Evolutionary conservation across 805 yeast species (phyloP), one percentile per base, ranked within the genome.

Genomic region (Saccharomycopsis malanga): DNA sequence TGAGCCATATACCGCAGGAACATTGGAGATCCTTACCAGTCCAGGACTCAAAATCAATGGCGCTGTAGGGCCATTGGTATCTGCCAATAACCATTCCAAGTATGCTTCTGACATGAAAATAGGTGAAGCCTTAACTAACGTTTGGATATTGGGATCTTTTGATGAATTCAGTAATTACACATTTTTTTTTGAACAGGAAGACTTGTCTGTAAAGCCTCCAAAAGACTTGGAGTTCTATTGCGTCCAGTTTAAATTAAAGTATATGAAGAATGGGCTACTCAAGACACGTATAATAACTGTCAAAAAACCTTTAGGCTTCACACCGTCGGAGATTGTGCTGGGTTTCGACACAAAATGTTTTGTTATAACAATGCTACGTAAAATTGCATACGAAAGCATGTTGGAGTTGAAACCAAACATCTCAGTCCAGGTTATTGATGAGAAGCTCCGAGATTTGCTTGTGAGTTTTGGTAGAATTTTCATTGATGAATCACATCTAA

Each of bases 71-170:
- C 60, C 60, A 34, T 65, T 69, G 3, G 59, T 61, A 22, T 62
- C 63, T 24, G 53, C 67, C 15, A 69, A 47, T 34, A 46, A 52
- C 21, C 44, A 44, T 30, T 30, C 45, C 21, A 42, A 39, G 9
- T 42, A 37, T 18, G 45, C 52, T 18, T 43, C 52, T 3, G 56
- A 54, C 39, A 12, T 25, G 6, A 58, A 67, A 1, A 53, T 65
- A 4, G 56, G 60, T 24, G 60, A 59, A 34, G 58, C 65, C 4
- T 64, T 67, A 48, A 70, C 75, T 4, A 70, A 70, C 48, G 56
- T 55, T 42, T 68, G 73, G 72, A 48, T 48, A 22, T 57, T 68
- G 43, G 64, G 62, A 39, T 38, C 42, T 14, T 42, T 67, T n/a
- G 4, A 18, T 1, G 15, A 34, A 0, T 39, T 46, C 12, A 66